Evolutionary conservation across 805 yeast genomes (phyloP).

Genomic region (Saturnispora quitensis): DNA sequence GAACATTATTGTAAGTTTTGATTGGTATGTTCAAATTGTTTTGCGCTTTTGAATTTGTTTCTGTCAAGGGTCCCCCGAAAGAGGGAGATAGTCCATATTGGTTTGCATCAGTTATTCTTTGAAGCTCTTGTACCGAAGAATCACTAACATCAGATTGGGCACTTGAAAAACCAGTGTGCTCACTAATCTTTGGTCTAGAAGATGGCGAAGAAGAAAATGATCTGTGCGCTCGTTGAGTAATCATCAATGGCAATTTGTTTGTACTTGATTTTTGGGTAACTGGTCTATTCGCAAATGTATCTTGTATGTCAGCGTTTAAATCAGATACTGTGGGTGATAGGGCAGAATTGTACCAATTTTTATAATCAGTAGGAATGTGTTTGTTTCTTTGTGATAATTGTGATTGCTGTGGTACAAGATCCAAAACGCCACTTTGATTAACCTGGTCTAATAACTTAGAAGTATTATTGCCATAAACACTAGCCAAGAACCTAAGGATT

Average conservation of each 20-base stretch:
- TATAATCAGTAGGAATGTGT: not conserved
- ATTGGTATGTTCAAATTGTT: slow-evolving; percentile 3
- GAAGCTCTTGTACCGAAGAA: slow-evolving; percentile 2
- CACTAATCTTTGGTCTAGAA: not conserved
- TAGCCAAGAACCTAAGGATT: slow-evolving; percentile 78
- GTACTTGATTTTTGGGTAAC: not conserved
- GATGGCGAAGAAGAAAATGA: slow-evolving; percentile 7
- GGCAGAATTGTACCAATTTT: not conserved
- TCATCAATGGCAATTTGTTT: slow-evolving; percentile 19
- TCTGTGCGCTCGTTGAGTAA: slow-evolving; percentile 22
- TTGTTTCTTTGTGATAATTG: not conserved
- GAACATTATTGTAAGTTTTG: not conserved
- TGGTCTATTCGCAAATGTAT: not conserved
- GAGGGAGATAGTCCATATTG: not conserved
- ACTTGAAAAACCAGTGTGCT: not conserved
- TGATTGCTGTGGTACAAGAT: slow-evolving; percentile 2
- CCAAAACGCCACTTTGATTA: slow-evolving; percentile 7
- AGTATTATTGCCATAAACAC: slow-evolving; percentile 63
- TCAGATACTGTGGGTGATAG: slow-evolving; percentile 7
- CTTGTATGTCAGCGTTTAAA: not conserved
- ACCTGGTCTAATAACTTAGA: slow-evolving; percentile 27
- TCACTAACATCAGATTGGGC: slow-evolving; percentile 7
- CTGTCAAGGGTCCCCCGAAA: not conserved
- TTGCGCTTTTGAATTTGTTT: not conserved
- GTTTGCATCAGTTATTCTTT: not conserved